Conservation (phyloP, 2,329 filamentous ascomycete species). For the Ophiosphaerella korrae region DNA sequence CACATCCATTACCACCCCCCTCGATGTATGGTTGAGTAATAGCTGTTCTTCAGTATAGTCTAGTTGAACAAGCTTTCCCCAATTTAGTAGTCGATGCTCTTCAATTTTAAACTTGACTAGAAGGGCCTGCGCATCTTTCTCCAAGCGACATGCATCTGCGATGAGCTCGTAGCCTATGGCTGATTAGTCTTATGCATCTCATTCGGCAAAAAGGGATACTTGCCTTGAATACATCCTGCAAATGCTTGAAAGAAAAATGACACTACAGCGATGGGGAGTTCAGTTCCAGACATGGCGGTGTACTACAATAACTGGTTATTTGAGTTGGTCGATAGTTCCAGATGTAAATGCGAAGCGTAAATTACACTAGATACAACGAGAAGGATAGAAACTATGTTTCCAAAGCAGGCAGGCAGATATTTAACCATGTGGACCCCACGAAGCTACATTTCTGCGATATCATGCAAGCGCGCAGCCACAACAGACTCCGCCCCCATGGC, state of each 20-base stretch:
- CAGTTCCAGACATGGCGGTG: constrained; percentile 23
- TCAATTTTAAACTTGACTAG: constrained; percentile 46
- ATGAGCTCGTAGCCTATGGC: constrained; percentile 45
- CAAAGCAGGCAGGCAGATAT: constrained; percentile 18
- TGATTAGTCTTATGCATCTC: neutral
- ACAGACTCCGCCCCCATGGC: constrained; percentile 37
- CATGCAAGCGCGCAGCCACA: constrained; percentile 21
- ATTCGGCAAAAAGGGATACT: neutral
- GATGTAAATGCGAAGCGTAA: neutral
- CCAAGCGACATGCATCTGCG: constrained; percentile 42
- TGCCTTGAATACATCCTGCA: constrained; percentile 45
- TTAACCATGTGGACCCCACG: constrained; percentile 14
- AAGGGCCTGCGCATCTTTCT: constrained; percentile 39
- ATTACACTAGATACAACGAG: neutral
- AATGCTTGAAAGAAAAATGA: constrained; percentile 45
- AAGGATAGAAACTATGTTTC: neutral
- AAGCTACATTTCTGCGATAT: constrained; percentile 18
- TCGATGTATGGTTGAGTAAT: constrained; percentile 39
- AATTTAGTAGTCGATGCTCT: constrained; percentile 46
- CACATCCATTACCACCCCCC: constrained; percentile 42
- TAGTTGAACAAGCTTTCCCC: constrained; percentile 42
- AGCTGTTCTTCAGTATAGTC: constrained; percentile 40
- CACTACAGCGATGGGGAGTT: constrained; percentile 31
- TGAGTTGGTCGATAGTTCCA: neutral
- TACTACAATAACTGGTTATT: neutral